Evolutionary conservation across 2,329 filamentous ascomycete species (phyloP).

Genomic region (Colletotrichum orbiculare): DNA sequence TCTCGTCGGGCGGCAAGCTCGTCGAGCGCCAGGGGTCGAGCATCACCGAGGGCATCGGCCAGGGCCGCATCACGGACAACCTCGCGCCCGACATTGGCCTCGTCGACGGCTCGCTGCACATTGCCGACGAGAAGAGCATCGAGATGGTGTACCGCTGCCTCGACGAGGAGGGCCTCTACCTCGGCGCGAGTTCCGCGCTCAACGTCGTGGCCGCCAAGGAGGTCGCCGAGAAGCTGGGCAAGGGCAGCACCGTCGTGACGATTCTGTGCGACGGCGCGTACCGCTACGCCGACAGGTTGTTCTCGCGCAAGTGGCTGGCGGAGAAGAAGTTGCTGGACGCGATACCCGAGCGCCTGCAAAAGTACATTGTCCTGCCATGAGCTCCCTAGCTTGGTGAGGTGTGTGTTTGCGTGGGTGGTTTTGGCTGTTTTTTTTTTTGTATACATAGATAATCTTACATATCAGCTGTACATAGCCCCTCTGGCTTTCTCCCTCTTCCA

Average conservation of each 20-base stretch:
- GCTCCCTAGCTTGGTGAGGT: background rate
- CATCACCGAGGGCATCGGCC: slow-evolving; percentile 98
- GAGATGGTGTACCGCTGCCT: slow-evolving; percentile 98
- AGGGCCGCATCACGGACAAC: slow-evolving; percentile 97
- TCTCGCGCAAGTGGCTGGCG: slow-evolving; percentile 90
- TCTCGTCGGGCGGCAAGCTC: slow-evolving; percentile 85
- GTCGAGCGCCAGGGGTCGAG: slow-evolving; percentile 84
- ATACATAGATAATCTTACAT: slow-evolving; percentile 37
- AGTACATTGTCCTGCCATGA: slow-evolving; percentile 92
- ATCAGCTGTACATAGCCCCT: slow-evolving; percentile 39
- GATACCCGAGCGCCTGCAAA: slow-evolving; percentile 86
- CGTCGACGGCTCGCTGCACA: slow-evolving; percentile 84
- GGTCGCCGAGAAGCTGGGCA: slow-evolving; percentile 89
- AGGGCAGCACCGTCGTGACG: slow-evolving; percentile 91
- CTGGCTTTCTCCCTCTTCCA: background rate
- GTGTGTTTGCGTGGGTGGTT: background rate
- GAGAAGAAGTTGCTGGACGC: slow-evolving; percentile 85
- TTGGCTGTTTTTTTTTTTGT: slow-evolving; percentile 31
- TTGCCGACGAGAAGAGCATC: slow-evolving; percentile 93
- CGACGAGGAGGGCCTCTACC: slow-evolving; percentile 94
- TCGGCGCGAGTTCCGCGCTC: slow-evolving; percentile 91
- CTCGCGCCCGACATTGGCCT: slow-evolving; percentile 85
- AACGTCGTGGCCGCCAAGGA: slow-evolving; percentile 97
- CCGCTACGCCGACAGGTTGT: slow-evolving; percentile 92
- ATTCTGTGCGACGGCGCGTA: slow-evolving; percentile 97